These are phyloP conservation scores for Chlorella sp. DNA, from an alignment of 139 green algal species.

Conservation along the genomic window DNA sequence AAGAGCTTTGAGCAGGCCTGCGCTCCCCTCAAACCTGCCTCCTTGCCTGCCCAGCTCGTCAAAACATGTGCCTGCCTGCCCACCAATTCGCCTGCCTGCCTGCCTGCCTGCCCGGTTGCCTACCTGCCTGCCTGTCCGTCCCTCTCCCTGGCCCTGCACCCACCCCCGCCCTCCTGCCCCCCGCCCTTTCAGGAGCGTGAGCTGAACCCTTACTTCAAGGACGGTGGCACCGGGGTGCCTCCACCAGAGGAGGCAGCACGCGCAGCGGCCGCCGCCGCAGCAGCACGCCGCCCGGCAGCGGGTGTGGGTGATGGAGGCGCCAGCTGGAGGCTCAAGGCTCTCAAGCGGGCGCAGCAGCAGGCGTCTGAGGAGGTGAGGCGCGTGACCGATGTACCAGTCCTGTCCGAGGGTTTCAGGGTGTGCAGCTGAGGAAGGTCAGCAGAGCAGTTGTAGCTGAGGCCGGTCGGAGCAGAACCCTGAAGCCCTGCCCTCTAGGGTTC, in stretches of 20 bases:
- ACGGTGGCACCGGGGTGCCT: slow-evolving; percentile 44
- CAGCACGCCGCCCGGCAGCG: neutral
- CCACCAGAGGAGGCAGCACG: neutral
- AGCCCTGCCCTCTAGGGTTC: neutral
- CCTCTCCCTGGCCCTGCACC: neutral
- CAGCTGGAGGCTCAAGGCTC: slow-evolving; percentile 93
- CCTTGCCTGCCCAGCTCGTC: no score
- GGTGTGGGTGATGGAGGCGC: slow-evolving; percentile 87
- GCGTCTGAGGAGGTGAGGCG: slow-evolving; percentile 65
- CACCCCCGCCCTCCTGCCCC: neutral
- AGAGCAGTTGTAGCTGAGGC: neutral
- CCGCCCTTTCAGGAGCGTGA: slow-evolving; percentile 31
- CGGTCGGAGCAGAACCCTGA: no score
- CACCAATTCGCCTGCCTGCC: no score
- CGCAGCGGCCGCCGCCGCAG: neutral
- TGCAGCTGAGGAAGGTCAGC: slow-evolving; percentile 28
- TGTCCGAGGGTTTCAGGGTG: no score
- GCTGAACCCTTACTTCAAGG: slow-evolving; percentile 49
- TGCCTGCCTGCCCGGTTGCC: neutral
- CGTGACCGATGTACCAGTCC: neutral
- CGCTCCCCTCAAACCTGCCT: neutral
- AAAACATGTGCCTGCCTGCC: no score
- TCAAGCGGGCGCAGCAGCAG: slow-evolving; percentile 84
- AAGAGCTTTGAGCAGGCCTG: neutral
- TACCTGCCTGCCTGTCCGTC: neutral